A percentile compares a stretch with the other conserved stretches of the same genome.
These are phyloP conservation scores for Hondaea fermentalgiana DNA, from an alignment of 108 stramenopile species.

Conservation along the genomic window DNA sequence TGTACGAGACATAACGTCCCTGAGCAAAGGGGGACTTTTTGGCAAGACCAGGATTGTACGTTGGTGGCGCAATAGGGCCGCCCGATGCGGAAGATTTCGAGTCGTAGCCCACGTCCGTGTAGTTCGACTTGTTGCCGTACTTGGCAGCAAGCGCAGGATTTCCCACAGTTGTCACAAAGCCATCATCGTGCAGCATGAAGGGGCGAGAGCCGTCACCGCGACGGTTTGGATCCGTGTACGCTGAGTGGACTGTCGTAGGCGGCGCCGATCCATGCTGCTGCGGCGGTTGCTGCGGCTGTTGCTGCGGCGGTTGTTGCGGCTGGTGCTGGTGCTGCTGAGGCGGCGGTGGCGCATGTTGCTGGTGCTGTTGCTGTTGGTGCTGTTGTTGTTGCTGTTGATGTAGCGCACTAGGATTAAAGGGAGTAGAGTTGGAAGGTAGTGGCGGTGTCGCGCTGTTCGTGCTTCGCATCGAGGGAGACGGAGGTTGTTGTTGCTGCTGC, in stretches of 20 bases:
- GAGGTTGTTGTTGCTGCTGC: not conserved
- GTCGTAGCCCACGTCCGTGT: not conserved
- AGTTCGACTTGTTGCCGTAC: not conserved
- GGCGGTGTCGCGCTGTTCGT: too few relatives aligned
- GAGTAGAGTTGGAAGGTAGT: too few relatives aligned
- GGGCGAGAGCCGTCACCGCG: not conserved
- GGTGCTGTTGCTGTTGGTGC: not conserved
- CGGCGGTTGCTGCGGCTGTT: not conserved
- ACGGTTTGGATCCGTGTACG: not conserved
- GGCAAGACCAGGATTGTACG: not conserved
- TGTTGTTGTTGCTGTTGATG: too few relatives aligned
- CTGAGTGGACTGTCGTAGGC: not conserved
- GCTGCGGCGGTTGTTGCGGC: not conserved
- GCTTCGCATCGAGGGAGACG: not conserved
- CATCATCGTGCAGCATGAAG: not conserved
- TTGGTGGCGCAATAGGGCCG: not conserved
- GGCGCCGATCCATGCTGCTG: not conserved
- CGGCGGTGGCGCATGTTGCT: not conserved
- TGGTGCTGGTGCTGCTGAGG: not conserved
- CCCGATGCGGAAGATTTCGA: not conserved
- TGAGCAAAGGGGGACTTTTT: not conserved
- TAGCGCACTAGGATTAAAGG: too few relatives aligned
- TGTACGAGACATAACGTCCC: not conserved
- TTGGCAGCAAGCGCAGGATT: not conserved
- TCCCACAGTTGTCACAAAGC: not conserved